phyloP scores from a whole-genome alignment of 2,329 filamentous ascomycete species.

The Colletotrichum eremochloae region DNA sequence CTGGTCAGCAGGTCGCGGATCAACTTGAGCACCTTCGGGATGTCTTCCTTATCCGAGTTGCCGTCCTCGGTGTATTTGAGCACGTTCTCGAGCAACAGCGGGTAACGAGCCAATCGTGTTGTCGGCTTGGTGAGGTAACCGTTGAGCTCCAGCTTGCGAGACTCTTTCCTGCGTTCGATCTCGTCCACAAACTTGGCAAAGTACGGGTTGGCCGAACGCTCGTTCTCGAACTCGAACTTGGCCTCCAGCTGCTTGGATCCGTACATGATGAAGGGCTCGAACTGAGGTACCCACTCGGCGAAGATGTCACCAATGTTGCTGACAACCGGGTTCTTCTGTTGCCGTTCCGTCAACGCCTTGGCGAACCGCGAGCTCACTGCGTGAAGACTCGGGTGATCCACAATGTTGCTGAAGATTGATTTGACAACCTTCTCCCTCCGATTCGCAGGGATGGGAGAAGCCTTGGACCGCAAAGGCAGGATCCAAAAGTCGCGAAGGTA shows the following conservation, averaged over 20 bases:
- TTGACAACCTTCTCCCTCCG: constrained; percentile 91
- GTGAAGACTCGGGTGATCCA: constrained; percentile 86
- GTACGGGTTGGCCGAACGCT: constrained; percentile 85
- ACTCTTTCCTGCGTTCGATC: constrained; percentile 95
- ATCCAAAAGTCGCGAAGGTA: constrained; percentile 99
- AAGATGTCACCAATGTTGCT: constrained; percentile 94
- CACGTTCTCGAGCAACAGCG: constrained; percentile 90
- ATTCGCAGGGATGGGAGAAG: constrained; percentile 89
- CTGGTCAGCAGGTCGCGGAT: constrained; percentile 89
- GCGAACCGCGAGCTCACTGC: constrained; percentile 91
- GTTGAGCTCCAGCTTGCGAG: constrained; percentile 95
- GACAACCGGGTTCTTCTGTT: constrained; percentile 92
- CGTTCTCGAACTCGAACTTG: constrained; percentile 98
- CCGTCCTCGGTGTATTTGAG: constrained; percentile 91
- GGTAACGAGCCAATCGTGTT: constrained; percentile 93
- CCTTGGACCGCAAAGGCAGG: constrained; percentile 83
- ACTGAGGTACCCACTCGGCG: constrained; percentile 89
- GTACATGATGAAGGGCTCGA: constrained; percentile 96
- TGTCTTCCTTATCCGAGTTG: constrained; percentile 90
- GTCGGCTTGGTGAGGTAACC: constrained; percentile 98
- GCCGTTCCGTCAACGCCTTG: constrained; percentile 87
- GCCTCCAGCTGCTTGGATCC: constrained; percentile 95
- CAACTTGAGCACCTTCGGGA: constrained; percentile 87
- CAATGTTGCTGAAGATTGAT: constrained; percentile 95
- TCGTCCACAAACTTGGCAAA: constrained; percentile 96